phyloP scores from a whole-genome alignment of 768 basidiomycete genomes.

The Auriscalpium orientale region DNA sequence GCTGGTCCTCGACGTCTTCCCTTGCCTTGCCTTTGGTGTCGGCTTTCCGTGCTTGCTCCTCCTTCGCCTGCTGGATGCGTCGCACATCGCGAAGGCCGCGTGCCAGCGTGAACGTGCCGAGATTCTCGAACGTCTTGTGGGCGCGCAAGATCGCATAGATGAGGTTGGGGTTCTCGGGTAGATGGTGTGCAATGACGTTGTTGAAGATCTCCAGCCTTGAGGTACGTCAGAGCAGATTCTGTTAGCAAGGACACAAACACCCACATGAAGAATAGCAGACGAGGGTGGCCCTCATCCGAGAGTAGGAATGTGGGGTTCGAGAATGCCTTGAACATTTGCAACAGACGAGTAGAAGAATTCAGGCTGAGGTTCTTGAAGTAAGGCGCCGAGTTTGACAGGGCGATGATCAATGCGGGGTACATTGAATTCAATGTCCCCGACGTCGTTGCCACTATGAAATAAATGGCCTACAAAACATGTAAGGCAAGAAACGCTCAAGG shows the following conservation, averaged over 20 bases:
- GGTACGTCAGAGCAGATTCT: not conserved
- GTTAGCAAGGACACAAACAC: conserved; percentile 16
- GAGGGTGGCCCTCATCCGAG: conserved; percentile 91
- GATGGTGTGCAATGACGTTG: conserved; percentile 67
- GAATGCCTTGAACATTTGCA: conserved; percentile 89
- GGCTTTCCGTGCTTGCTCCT: conserved; percentile 44
- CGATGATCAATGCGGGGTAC: conserved; percentile 89
- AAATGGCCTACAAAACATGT: conserved; percentile 55
- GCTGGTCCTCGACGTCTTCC: conserved; percentile 29
- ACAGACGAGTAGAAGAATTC: conserved; percentile 71
- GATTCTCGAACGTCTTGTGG: conserved; percentile 79
- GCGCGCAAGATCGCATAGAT: conserved; percentile 80
- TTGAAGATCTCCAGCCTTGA: conserved; percentile 87
- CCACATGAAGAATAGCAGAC: conserved; percentile 87
- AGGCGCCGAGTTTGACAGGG: conserved; percentile 83
- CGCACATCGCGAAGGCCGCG: conserved; percentile 82
- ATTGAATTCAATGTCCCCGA: conserved; percentile 73
- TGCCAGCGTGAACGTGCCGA: conserved; percentile 87
- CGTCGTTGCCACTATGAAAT: conserved; percentile 84
- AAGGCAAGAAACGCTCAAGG: not conserved
- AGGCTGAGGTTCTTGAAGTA: conserved; percentile 77
- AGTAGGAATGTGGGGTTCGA: conserved; percentile 84
- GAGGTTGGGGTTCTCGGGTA: conserved; percentile 80
- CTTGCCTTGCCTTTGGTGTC: conserved; percentile 37
- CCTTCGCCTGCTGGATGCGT: conserved; percentile 61